Evolutionary conservation across 1,284 basidiomycete genomes (phyloP).

Genomic region (Ceratobasidium sp.): DNA sequence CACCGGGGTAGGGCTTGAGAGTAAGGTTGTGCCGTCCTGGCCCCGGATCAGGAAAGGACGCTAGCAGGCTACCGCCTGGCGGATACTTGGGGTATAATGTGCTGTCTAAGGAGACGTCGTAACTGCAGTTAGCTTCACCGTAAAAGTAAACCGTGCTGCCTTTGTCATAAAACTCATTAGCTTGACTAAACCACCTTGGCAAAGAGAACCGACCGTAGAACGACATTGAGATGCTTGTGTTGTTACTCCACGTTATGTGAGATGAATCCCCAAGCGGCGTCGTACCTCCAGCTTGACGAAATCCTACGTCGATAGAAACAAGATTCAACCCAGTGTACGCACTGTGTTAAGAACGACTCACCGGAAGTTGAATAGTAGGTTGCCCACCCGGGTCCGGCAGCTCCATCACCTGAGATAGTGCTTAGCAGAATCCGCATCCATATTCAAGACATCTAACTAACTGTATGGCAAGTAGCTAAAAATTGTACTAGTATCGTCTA

Average conservation of each 20-base stretch:
- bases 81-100: background rate
- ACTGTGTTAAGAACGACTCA: too few relatives aligned
- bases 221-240: background rate
- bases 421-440: background rate
- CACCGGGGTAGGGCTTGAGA: background rate
- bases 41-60: background rate
- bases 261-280: slow-evolving; percentile 19
- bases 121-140: slow-evolving; percentile 16
- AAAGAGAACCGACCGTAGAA: background rate
- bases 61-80: background rate
- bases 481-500: slow-evolving; percentile 18
- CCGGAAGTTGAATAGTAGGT: slow-evolving; percentile 26
- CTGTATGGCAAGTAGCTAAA: slow-evolving; percentile 14
- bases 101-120: background rate
- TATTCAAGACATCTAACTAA: background rate
- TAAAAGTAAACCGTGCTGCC: slow-evolving; percentile 4
- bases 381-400: slow-evolving; percentile 12
- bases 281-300: slow-evolving; percentile 22
- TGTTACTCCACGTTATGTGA: slow-evolving; percentile 27
- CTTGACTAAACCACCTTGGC: background rate
- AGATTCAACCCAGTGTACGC: too few relatives aligned
- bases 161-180: background rate
- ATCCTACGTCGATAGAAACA: too few relatives aligned
- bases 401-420: slow-evolving; percentile 9
- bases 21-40: slow-evolving; percentile 2